These are phyloP conservation scores for Sequoia sempervirens DNA, from an alignment of 75 land plant species.

Conservation along the genomic window DNA sequence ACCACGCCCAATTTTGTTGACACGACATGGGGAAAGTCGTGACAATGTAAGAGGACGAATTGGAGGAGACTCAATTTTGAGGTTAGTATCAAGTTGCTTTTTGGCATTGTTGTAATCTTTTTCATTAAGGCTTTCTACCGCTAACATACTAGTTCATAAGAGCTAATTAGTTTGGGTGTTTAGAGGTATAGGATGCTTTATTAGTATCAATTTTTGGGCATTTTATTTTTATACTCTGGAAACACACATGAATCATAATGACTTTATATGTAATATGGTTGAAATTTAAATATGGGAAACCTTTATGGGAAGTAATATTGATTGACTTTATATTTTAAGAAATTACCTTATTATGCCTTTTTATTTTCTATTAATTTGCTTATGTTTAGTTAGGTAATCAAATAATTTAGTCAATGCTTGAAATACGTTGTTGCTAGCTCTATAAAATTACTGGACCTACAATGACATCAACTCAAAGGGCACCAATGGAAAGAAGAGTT, in stretches of 20 bases:
- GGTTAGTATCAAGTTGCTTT: slow-evolving; percentile 28
- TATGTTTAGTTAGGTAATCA: not conserved
- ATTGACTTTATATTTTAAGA: not conserved
- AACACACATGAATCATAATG: too few relatives aligned
- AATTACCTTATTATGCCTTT: too few relatives aligned
- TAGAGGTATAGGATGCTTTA: not conserved
- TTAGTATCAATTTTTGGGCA: not conserved
- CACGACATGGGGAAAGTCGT: slow-evolving; percentile 94
- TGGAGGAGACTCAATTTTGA: slow-evolving; percentile 88
- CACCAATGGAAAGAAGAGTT: too few relatives aligned
- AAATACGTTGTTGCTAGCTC: not conserved
- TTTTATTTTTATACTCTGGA: too few relatives aligned
- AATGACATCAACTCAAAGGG: too few relatives aligned
- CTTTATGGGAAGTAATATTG: not conserved
- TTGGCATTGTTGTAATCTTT: not conserved
- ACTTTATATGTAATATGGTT: too few relatives aligned
- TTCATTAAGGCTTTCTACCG: not conserved
- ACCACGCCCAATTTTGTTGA: slow-evolving; percentile 91
- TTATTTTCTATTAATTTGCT: too few relatives aligned
- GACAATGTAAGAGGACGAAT: slow-evolving; percentile 94
- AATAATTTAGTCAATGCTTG: not conserved
- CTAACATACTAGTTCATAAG: not conserved
- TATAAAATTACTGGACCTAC: too few relatives aligned
- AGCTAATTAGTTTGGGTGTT: not conserved
- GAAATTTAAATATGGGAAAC: not conserved